These are phyloP conservation scores for Warburgia ugandensis DNA, from an alignment of 164 flowering plant species.

Conservation along the genomic window DNA sequence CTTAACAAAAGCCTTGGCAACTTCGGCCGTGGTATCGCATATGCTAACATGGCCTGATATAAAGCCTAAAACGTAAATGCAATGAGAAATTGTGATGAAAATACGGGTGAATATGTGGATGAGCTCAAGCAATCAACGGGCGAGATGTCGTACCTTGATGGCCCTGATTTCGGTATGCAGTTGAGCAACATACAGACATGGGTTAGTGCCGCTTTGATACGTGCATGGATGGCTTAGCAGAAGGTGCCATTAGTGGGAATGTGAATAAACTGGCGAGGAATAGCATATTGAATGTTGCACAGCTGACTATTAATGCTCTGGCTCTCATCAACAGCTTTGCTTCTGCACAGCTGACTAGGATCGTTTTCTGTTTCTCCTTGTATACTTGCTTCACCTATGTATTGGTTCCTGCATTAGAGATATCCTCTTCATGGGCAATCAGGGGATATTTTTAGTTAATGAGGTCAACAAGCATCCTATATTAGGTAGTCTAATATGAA, in stretches of 20 bases:
- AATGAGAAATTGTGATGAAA: slow-evolving; percentile 41
- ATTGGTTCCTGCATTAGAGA: too few species aligned
- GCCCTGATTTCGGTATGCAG: slow-evolving; percentile 24
- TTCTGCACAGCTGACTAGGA: not conserved
- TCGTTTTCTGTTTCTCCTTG: too few species aligned
- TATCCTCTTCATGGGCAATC: too few species aligned
- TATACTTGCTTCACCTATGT: too few species aligned
- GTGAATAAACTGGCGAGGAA: slow-evolving; percentile 25
- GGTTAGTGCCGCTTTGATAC: slow-evolving; percentile 63
- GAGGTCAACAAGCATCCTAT: too few species aligned
- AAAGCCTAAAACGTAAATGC: slow-evolving; percentile 26
- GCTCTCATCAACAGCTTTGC: slow-evolving; percentile 31
- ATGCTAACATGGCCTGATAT: slow-evolving; percentile 10
- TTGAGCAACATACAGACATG: slow-evolving; percentile 48
- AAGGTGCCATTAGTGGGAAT: slow-evolving; percentile 9
- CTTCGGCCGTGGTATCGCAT: slow-evolving; percentile 19
- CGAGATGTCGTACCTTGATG: slow-evolving; percentile 30
- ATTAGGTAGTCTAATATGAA: too few species aligned
- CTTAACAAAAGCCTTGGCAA: slow-evolving; percentile 20
- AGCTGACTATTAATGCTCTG: slow-evolving; percentile 48
- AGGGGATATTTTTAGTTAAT: too few species aligned
- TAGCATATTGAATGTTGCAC: slow-evolving; percentile 21
- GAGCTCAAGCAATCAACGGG: slow-evolving; percentile 35
- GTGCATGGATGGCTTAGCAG: slow-evolving; percentile 48
- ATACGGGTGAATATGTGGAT: slow-evolving; percentile 34